Evolutionary conservation across 768 basidiomycete species (phyloP).

Genomic region (Calocybe indica): DNA sequence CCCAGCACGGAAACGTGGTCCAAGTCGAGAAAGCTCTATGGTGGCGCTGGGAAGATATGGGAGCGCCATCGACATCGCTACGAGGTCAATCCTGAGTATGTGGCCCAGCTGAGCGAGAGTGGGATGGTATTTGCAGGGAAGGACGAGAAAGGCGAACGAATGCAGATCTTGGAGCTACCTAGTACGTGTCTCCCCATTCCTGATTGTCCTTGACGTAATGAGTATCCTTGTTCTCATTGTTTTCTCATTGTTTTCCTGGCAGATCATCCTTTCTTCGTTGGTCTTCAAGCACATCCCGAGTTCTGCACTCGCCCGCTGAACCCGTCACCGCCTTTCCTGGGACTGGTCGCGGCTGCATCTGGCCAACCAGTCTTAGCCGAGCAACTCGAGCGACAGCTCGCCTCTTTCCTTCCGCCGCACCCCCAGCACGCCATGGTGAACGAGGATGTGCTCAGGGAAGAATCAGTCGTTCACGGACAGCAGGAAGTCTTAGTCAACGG

Average conservation of each 20-base stretch:
- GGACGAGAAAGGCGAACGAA: slow-evolving; percentile 93
- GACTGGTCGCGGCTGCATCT: slow-evolving; percentile 82
- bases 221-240: background rate
- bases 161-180: slow-evolving; percentile 90
- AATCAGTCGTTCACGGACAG: background rate
- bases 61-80: slow-evolving; percentile 94
- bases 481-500: slow-evolving; percentile 17
- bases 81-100: slow-evolving; percentile 90
- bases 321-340: slow-evolving; percentile 96
- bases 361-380: slow-evolving; percentile 50
- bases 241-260: background rate
- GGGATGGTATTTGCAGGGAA: slow-evolving; percentile 72
- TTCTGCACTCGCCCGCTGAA: slow-evolving; percentile 98
- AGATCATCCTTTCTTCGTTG: slow-evolving; percentile 95
- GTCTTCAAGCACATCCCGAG: slow-evolving; percentile 95
- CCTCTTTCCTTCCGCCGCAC: slow-evolving; percentile 66
- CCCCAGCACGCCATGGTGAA: slow-evolving; percentile 69
- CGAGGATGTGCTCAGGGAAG: slow-evolving; percentile 49
- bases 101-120: slow-evolving; percentile 60
- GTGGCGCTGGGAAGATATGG: slow-evolving; percentile 78
- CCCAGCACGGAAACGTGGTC: slow-evolving; percentile 64
- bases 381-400: slow-evolving; percentile 63
- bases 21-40: slow-evolving; percentile 75
- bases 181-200: slow-evolving; percentile 39
- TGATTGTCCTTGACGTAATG: background rate